These are phyloP conservation scores for Annulohypoxylon moriforme DNA, from an alignment of 495 filamentous ascomycete genomes.

Conservation along the genomic window DNA sequence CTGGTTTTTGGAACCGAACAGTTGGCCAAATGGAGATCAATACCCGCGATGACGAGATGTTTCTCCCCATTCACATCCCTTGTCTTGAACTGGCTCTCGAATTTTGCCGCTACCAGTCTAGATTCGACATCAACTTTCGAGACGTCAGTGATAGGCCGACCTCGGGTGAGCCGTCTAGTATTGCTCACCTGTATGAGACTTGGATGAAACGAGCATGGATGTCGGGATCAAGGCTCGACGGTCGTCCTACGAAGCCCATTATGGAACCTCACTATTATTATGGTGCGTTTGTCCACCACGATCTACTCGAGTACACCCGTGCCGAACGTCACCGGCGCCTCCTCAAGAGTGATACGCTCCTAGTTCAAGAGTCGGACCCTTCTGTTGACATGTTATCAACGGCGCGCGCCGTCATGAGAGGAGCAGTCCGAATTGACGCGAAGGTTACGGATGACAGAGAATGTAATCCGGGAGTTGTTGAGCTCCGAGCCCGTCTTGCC, in stretches of 20 bases:
- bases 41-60: constrained; percentile 25
- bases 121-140: constrained; percentile 18
- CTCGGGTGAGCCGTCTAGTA: constrained; percentile 14
- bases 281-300: neutral
- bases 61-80: constrained; percentile 28
- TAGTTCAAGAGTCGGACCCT: neutral
- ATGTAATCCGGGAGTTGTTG: neutral
- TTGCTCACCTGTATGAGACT: constrained; percentile 40
- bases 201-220: constrained; percentile 39
- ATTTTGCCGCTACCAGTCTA: constrained; percentile 31
- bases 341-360: neutral
- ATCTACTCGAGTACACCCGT: neutral
- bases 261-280: neutral
- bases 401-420: neutral
- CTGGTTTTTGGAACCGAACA: neutral
- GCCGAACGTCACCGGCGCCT: neutral
- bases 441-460: neutral
- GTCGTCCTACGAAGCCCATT: neutral
- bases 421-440: neutral
- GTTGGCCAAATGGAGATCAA: neutral
- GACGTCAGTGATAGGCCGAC: neutral
- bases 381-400: neutral
- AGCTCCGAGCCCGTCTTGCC: neutral
- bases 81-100: constrained; percentile 16
- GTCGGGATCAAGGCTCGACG: neutral